Evolutionary conservation across 176 grass and related monocot species (phyloP), one percentile per base, ranked within the genome.

Genomic region (Rhynchospora pubera): DNA sequence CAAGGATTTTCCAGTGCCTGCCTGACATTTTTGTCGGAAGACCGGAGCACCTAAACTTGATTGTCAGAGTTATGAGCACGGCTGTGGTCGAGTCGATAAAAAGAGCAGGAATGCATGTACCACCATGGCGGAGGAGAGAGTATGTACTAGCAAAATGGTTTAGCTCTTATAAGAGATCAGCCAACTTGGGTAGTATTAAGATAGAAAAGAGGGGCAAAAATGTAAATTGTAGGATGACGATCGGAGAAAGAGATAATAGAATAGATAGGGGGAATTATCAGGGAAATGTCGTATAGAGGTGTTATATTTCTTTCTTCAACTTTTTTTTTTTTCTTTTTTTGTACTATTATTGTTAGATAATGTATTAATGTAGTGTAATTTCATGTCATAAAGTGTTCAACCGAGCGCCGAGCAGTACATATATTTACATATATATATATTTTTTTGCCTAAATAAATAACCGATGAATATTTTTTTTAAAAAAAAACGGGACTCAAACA

Each of bases 101-200:
- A 4, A 84, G 85, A 68, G 86, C 92, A 0, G 83, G 87, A 76
- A 88, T 97, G 92, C 92, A 92, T 79, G 81, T 94, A 39, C 85
- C 90, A 24, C 94, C 94, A 51, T 97, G 94, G 94, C 85, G 94
- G 74, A 87, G 87, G 44, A 69, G 69, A 71, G 30, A 51, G 55
- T 97, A 97, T 82, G 86, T 92, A 32, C 87, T 86, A 65, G 83
- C 88, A 16, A 97, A 97, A 83, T 97, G 94, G 94, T 90, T 90
- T 24, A 28, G 60, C 42, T 72, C 47, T 28, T 85, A 86, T 82
- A 67, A 52, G 80, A 86, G 90, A 9, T 62, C 43, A 5, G 55
- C 19, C 21, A 48, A 21, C 24, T 81, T 48, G 22, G 59, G 39
- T 15, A 18, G 46, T 46, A 43, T 50, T 28, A 81, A 28, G 15